Evolutionary conservation across 495 filamentous ascomycete genomes (phyloP).

Genomic region (Aspergillus taichungensis): DNA sequence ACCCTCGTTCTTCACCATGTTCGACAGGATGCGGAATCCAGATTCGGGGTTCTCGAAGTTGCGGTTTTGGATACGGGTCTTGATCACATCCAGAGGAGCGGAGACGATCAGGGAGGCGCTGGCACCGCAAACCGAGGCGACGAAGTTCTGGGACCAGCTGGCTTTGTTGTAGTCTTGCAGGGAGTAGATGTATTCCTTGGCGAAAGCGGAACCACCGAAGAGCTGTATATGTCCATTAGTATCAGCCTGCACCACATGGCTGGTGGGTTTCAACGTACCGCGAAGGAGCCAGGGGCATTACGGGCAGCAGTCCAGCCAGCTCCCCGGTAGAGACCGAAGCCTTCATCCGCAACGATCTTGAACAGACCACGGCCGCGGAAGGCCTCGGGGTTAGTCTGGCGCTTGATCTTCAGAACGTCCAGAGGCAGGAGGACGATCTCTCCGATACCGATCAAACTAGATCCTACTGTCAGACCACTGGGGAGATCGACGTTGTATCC

Average conservation of each 20-base stretch:
- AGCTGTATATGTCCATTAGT: constrained; percentile 49
- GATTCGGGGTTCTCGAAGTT: constrained; percentile 98
- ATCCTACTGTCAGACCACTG: not conserved
- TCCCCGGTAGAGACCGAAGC: constrained; percentile 90
- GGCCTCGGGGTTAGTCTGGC: constrained; percentile 97
- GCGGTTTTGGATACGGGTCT: constrained; percentile 97
- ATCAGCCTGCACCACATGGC: constrained; percentile 4
- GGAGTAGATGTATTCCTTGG: constrained; percentile 88
- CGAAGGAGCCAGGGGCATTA: constrained; percentile 95
- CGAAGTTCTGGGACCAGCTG: constrained; percentile 92
- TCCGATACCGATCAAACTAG: constrained; percentile 86
- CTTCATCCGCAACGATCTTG: constrained; percentile 85
- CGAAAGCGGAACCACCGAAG: constrained; percentile 95
- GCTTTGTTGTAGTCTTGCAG: constrained; percentile 91
- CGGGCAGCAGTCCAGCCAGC: constrained; percentile 97
- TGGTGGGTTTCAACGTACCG: constrained; percentile 49
- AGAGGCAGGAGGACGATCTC: constrained; percentile 93
- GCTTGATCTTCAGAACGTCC: constrained; percentile 98
- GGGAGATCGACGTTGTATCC: not conserved
- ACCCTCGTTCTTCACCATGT: constrained; percentile 88
- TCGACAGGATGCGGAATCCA: constrained; percentile 80
- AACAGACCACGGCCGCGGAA: constrained; percentile 91
- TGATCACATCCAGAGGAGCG: constrained; percentile 95
- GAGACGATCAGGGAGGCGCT: constrained; percentile 88
- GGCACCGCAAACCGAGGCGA: constrained; percentile 90